Percentiles rank a stretch among this genome's conserved stretches.
These are phyloP conservation scores for Fomitopsis serialis DNA, from an alignment of 768 basidiomycete species.

Conservation along the genomic window DNA sequence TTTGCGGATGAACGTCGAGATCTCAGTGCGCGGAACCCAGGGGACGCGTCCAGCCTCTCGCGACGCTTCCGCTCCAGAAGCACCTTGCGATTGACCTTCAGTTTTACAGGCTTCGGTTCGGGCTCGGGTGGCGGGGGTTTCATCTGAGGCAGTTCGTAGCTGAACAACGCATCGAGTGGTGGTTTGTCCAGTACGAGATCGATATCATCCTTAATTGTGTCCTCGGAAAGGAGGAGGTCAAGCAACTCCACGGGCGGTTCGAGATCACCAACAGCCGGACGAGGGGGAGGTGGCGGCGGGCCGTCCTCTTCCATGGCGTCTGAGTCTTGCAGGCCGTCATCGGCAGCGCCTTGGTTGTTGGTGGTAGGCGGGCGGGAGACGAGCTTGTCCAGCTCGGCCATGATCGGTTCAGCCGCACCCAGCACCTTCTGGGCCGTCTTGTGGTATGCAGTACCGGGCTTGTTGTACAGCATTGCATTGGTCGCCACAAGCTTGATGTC, in stretches of 20 bases:
- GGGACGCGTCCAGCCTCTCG: constrained; percentile 31
- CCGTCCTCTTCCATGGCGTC: background rate
- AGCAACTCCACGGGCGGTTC: constrained; percentile 63
- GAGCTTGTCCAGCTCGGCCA: constrained; percentile 33
- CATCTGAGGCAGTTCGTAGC: constrained; percentile 55
- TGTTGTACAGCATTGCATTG: constrained; percentile 88
- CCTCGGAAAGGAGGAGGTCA: constrained; percentile 47
- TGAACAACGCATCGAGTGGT: constrained; percentile 64
- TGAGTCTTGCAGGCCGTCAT: background rate
- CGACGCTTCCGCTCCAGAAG: constrained; percentile 21
- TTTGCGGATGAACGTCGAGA: constrained; percentile 41
- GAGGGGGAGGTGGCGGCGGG: constrained; percentile 2
- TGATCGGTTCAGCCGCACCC: constrained; percentile 33
- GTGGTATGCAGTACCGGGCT: constrained; percentile 62
- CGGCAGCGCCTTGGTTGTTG: no score
- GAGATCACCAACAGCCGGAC: constrained; percentile 51
- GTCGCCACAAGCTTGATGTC: constrained; percentile 81
- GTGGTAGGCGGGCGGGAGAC: background rate
- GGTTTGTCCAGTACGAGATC: constrained; percentile 50
- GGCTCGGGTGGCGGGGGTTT: constrained; percentile 56
- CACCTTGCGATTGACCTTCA: constrained; percentile 25
- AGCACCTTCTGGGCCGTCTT: constrained; percentile 65
- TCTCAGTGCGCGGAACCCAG: constrained; percentile 45
- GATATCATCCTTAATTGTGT: constrained; percentile 45
- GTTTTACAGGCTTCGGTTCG: constrained; percentile 27